Base-by-base conservation (phyloP, 225 moss, liverwort and hornwort genomes). In the Asterella californica region DNA sequence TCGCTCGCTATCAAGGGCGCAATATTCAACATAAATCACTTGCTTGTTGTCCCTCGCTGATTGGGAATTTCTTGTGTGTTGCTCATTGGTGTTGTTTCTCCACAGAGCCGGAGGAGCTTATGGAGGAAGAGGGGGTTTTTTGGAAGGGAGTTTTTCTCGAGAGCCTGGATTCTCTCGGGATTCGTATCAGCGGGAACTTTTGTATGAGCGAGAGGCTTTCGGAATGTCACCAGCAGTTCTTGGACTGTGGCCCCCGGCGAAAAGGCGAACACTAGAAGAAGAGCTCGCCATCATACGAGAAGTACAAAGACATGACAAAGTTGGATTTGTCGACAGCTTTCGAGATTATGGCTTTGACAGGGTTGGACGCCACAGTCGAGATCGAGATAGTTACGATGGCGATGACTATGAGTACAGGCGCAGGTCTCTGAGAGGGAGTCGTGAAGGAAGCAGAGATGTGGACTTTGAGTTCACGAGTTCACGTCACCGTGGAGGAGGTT, bases 41-140 rank as follows among this genome's bases (percentile, higher is more conserved):
- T 42, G 42, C 42, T 42, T 42, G 42, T 42, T 42, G 15, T 19
- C 57, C 19, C 12, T 5, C 18, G 57, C 57, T 57, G 18, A 57
- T 57, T 5, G 24, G 57, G 17, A 18, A 57, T 24, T 57, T 19
- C n/a, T n/a, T n/a, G n/a, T n/a, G n/a, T n/a, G n/a, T n/a, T n/a
- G n/a, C n/a, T n/a, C n/a, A n/a, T n/a, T n/a, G n/a, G n/a, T 57
- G 18, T n/a, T 57, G 57, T 57, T 75, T 86, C 81, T 83, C 80
- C 79, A 82, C 89, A 99, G 99, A 90, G 88, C 87, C 83, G 92
- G 95, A 87, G 93, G 90, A 89, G 90, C 90, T 79, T 93, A 88
- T 84, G 92, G 90, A 88, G 92, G 91, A 82, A 90, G 91, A 90
- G 92, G 90, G 84, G 89, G 87, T 64, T 89, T 89, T 75, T 81